phyloP scores from a whole-genome alignment of 2,329 filamentous ascomycete genomes.

The Aspergillus costaricaensis region DNA sequence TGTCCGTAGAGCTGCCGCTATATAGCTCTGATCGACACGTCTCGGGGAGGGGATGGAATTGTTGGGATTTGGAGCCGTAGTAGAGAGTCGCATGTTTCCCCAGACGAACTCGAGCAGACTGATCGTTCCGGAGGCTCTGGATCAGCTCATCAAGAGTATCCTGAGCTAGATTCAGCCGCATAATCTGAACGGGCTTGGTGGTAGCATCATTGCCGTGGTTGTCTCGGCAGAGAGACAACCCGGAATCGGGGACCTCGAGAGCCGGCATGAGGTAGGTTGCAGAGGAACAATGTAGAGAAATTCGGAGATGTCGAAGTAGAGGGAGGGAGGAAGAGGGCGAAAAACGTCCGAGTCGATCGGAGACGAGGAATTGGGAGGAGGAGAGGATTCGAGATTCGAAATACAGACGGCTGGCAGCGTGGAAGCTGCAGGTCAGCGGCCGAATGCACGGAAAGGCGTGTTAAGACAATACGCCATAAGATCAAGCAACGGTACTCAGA shows the following conservation, averaged over 20 bases:
- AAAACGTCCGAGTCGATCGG: constrained; percentile 5
- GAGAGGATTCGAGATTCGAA: constrained; percentile 22
- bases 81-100: constrained; percentile 57
- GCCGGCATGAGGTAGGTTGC: constrained; percentile 33
- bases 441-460: constrained; percentile 35
- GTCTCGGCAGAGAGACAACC: constrained; percentile 43
- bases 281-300: constrained; percentile 8
- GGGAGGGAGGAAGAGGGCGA: not conserved
- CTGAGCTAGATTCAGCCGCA: constrained; percentile 50
- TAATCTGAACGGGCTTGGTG: constrained; percentile 44
- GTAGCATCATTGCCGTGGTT: constrained; percentile 32
- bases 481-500: constrained; percentile 23
- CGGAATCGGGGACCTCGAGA: constrained; percentile 41
- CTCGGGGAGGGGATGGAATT: constrained; percentile 56
- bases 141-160: constrained; percentile 50
- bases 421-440: constrained; percentile 42
- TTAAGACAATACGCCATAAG: constrained; percentile 36
- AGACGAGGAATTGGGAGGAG: constrained; percentile 18
- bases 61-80: constrained; percentile 58
- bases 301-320: constrained; percentile 8
- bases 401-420: constrained; percentile 39
- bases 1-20: constrained; percentile 43
- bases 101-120: constrained; percentile 48
- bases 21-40: constrained; percentile 62
- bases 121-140: constrained; percentile 43